Evolutionary conservation across 2,329 filamentous ascomycete genomes (phyloP).

Genomic region (Sporothrix brasiliensis): DNA sequence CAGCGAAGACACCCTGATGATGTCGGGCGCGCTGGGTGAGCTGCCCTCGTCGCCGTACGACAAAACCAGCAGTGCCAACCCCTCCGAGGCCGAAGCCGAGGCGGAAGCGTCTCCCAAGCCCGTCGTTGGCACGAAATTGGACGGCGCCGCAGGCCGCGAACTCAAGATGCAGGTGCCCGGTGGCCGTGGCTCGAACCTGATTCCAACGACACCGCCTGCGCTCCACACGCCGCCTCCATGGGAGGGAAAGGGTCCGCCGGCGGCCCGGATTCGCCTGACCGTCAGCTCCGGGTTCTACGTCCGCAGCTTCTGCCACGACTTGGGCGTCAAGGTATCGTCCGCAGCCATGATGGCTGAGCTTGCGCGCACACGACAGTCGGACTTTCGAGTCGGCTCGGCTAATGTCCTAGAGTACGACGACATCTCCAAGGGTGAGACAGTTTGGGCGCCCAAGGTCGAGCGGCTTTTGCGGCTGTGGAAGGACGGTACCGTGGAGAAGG

Average conservation of each 20-base stretch:
- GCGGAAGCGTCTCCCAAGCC: background rate
- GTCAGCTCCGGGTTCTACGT: conserved; percentile 98
- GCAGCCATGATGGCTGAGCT: conserved; percentile 85
- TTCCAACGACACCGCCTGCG: conserved; percentile 51
- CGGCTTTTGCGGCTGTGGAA: conserved; percentile 51
- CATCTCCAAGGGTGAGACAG: conserved; percentile 71
- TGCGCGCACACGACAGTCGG: conserved; percentile 76
- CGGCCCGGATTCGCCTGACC: conserved; percentile 82
- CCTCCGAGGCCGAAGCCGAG: background rate
- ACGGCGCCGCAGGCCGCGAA: conserved; percentile 2
- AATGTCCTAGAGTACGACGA: conserved; percentile 81
- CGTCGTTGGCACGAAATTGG: background rate
- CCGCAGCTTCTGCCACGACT: conserved; percentile 87
- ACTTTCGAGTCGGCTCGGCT: conserved; percentile 69
- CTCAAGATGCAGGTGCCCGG: conserved; percentile 39
- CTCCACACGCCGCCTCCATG: conserved; percentile 57
- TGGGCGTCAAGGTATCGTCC: conserved; percentile 79
- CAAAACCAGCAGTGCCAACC: conserved; percentile 22
- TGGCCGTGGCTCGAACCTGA: conserved; percentile 56
- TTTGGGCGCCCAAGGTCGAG: conserved; percentile 78
- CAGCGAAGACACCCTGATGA: conserved; percentile 48
- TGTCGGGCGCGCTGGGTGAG: conserved; percentile 61
- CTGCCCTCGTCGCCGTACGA: conserved; percentile 48
- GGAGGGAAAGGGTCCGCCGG: conserved; percentile 68
- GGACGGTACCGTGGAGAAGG: conserved; percentile 29